Base-by-base conservation (phyloP, 345 rosid genomes). In the Salix purpurea region DNA sequence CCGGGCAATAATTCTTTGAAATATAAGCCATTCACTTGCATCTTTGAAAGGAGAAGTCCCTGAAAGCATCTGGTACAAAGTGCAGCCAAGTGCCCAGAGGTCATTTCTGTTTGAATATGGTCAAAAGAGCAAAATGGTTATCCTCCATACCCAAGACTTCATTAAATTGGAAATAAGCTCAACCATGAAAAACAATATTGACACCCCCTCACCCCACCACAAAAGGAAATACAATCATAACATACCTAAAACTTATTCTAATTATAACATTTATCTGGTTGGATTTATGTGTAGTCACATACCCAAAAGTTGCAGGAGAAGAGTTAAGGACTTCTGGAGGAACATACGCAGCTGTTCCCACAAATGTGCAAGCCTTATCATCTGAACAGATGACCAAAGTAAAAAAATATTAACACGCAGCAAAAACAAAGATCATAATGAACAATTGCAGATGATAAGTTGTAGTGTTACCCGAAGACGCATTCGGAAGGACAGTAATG, bases 81-180 rank as follows among this genome's bases (percentile, higher is more conserved):
- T 96, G 89, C 99, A 96, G 87, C 99, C 99, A 21, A 96, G 93
- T 40, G 99, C 99, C 99, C 98, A 96, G 69, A 91, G 94, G 79
- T 96, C 99, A 83, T 93, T 93, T 88, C 99, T 93, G 94, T 87
- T 85, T 82, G 69, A 81, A 86, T 81, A 64, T 64, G 81, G 66
- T 73, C 81, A 83, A 83, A 39, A 83, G 67, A 71, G 67, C 37
- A 80, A 77, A 83, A 74, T 61, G 46, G 81, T 78, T 77, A 83
- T 72, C 82, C 70, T 18, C 77, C 74, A 84, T 40, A 71, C 79
- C 78, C 76, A 82, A 69, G 28, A 46, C 37, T 60, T 52, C 36
- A 77, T 70, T 39, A 76, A 58, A 78, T 24, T 58, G 62, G 28
- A 9, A 58, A 58, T 58, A 58, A 58, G 62, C 28, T 58, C 28